Conservation (phyloP, 306 rosid species). For the Cucurbita ficifolia region DNA sequence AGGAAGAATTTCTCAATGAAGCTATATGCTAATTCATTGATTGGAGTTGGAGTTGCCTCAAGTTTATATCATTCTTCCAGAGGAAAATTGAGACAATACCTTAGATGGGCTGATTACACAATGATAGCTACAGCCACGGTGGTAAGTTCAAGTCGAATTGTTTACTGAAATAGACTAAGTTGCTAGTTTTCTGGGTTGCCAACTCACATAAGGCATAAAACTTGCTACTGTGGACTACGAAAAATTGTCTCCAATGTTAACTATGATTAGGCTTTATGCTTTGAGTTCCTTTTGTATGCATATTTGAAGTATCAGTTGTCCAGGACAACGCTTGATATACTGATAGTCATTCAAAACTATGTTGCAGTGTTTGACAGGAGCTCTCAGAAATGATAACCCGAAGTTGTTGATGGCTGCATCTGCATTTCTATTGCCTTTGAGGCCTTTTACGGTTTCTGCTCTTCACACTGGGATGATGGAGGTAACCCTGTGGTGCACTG, state of each 20-base stretch:
- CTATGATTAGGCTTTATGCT: neutral
- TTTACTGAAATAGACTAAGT: neutral
- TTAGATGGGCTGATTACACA: conserved; percentile 92
- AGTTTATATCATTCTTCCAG: conserved; percentile 80
- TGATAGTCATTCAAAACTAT: neutral
- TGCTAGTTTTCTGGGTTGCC: neutral
- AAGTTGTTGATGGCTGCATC: conserved; percentile 83
- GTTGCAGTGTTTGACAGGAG: conserved; percentile 71
- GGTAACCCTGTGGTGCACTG: conserved; percentile 20
- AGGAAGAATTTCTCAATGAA: conserved; percentile 69
- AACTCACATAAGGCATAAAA: neutral
- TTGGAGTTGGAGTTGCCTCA: conserved; percentile 96
- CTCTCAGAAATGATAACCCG: conserved; percentile 69
- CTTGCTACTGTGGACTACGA: neutral
- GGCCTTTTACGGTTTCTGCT: conserved; percentile 79
- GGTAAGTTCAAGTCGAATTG: conserved; percentile 35
- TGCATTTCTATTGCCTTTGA: conserved; percentile 63
- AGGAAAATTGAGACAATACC: conserved; percentile 49
- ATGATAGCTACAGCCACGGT: conserved; percentile 92
- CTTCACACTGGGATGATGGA: conserved; percentile 98
- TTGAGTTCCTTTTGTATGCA: neutral
- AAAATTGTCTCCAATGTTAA: neutral
- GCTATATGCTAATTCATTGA: conserved; percentile 86
- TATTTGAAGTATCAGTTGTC: neutral
- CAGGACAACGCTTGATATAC: neutral